Percentiles rank a stretch among this genome's conserved stretches.
phyloP scores from a whole-genome alignment of 2,329 filamentous ascomycete species.

The Fusarium sambucinum region DNA sequence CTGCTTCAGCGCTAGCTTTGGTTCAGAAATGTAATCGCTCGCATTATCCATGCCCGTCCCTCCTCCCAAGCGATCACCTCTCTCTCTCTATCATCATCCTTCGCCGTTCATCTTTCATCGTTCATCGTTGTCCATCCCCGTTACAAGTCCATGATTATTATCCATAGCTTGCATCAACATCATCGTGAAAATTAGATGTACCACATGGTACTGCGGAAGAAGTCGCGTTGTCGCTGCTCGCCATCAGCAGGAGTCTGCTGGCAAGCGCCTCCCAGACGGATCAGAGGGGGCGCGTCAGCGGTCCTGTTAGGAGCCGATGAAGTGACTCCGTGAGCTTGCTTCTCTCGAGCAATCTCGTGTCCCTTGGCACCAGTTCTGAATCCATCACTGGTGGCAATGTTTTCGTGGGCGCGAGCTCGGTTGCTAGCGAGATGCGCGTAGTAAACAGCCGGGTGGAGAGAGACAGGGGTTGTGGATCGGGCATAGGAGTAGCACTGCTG shows the following conservation, averaged over 20 bases:
- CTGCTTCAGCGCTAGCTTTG: conserved; percentile 3
- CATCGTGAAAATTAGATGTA: conserved; percentile 52
- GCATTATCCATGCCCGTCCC: conserved; percentile 36
- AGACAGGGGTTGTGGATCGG: conserved; percentile 92
- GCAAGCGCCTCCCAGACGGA: conserved; percentile 49
- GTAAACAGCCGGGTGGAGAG: conserved; percentile 89
- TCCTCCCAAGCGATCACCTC: conserved; percentile 34
- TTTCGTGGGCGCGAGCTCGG: conserved; percentile 82
- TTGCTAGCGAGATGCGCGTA: conserved; percentile 92
- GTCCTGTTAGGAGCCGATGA: conserved; percentile 39
- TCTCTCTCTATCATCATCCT: conserved; percentile 5
- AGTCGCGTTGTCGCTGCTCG: conserved; percentile 52
- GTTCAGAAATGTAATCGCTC: conserved; percentile 25
- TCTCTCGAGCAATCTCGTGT: conserved; percentile 55
- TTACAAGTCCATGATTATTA: background rate
- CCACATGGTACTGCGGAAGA: conserved; percentile 59
- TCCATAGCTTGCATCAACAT: background rate
- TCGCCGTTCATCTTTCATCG: background rate
- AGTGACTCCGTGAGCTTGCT: conserved; percentile 56
- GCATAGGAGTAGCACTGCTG: conserved; percentile 95
- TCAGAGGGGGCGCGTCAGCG: conserved; percentile 49
- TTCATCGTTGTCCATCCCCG: background rate
- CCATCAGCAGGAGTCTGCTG: conserved; percentile 43
- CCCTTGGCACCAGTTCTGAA: conserved; percentile 59
- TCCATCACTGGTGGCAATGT: conserved; percentile 60